Evolutionary conservation across 208 protist species (phyloP), one percentile per base, ranked within the genome.

Genomic region (Strigomonas culicis): DNA sequence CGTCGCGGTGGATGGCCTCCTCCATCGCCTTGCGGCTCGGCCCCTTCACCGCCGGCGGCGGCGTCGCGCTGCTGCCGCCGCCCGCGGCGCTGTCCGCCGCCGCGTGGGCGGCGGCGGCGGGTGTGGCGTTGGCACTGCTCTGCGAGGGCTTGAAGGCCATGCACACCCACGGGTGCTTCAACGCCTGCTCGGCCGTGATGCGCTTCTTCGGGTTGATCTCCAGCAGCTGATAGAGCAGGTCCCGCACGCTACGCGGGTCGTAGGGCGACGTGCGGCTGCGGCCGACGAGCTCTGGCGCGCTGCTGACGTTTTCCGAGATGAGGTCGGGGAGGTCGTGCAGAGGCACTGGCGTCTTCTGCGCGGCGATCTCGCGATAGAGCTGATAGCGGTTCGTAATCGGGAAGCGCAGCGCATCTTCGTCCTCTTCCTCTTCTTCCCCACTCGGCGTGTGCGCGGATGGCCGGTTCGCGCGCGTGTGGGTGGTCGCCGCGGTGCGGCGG

Each of bases 111-210:
- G 13, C 53, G 4, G 6, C 56, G 47, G 22, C 49, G 43, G 28
- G 41, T 61, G 43, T 52, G 6, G 27, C 25, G 41, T 31, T 53
- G 31, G 60, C 58, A 22, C 46, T 70, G 21, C 60, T 76, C 24
- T 53, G 57, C 7, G 68, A 52, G 19, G 67, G 52, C 64, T 59
- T 57, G 57, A 86, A 82, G 32, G 71, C 47, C 50, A 86, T 70
- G 30, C 60, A 53, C 22, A 89, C 51, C 82, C 82, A 88, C 39
- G 86, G 88, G 70, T 95, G 88, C 25, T 51, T 59, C n/a, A 92
- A 65, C 21, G 88, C 88, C 60, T 85, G 71, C 47, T 85, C 68
- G 0, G 88, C 80, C 8, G 83, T 88, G 4, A 92, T 55, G 8
- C 88, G 88, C 21, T 68, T 71, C 21, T 32, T 43, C 6, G 88